These are phyloP conservation scores for Sphaerulina populicola DNA, from an alignment of 2,329 filamentous ascomycete species.

Conservation along the genomic window DNA sequence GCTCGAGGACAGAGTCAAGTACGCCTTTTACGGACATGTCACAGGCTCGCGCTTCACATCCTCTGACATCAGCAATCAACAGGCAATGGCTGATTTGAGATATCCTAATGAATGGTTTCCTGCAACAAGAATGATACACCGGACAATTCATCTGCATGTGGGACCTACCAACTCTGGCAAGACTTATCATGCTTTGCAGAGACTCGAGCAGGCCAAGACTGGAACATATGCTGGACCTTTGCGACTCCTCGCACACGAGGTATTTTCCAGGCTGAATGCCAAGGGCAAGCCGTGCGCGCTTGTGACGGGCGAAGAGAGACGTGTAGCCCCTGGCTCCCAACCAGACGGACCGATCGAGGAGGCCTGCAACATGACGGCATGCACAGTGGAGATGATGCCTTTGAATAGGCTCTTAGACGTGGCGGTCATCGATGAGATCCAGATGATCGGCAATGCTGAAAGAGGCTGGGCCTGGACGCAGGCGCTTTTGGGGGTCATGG, in stretches of 20 bases:
- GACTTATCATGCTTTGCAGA: slow-evolving; percentile 86
- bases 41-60: slow-evolving; percentile 51
- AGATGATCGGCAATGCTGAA: slow-evolving; percentile 77
- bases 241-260: slow-evolving; percentile 81
- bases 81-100: slow-evolving; percentile 68
- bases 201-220: slow-evolving; percentile 63
- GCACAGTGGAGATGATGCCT: slow-evolving; percentile 86
- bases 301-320: slow-evolving; percentile 83
- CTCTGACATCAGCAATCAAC: slow-evolving; percentile 51
- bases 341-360: slow-evolving; percentile 42
- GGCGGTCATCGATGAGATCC: slow-evolving; percentile 95
- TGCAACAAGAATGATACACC: slow-evolving; percentile 66
- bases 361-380: slow-evolving; percentile 57
- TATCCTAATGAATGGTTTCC: slow-evolving; percentile 91
- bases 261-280: slow-evolving; percentile 77
- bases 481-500: slow-evolving; percentile 77
- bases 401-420: slow-evolving; percentile 62
- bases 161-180: slow-evolving; percentile 97
- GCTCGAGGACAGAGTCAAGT: slow-evolving; percentile 44
- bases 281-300: slow-evolving; percentile 70
- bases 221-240: slow-evolving; percentile 90
- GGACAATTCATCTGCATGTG: slow-evolving; percentile 84
- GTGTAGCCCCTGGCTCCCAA: slow-evolving; percentile 44
- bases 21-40: slow-evolving; percentile 60
- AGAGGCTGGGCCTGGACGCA: slow-evolving; percentile 94